Evolutionary conservation across 495 filamentous ascomycete species (phyloP).

Genomic region (Penicillium subrubescens): DNA sequence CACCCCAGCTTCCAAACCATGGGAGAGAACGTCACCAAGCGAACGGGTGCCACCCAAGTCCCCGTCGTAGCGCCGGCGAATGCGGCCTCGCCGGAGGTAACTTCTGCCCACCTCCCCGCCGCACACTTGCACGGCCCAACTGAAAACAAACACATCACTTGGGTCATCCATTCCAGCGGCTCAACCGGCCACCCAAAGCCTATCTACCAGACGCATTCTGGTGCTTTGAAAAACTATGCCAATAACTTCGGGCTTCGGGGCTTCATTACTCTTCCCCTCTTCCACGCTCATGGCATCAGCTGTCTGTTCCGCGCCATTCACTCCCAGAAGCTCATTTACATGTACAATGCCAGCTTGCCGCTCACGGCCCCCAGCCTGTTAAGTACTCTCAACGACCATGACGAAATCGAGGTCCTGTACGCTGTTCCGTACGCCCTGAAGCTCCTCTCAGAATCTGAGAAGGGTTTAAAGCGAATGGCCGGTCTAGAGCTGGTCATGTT

Average conservation of each 20-base stretch:
- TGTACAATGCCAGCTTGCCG: neutral
- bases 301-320: conserved; percentile 50
- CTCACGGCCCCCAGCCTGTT: neutral
- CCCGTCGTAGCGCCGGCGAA: neutral
- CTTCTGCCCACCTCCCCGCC: neutral
- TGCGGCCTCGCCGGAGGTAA: neutral
- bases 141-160: neutral
- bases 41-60: neutral
- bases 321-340: neutral
- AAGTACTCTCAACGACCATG: neutral
- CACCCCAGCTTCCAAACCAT: neutral
- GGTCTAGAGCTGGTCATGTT: conserved; percentile 49
- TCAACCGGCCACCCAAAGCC: conserved; percentile 28
- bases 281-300: conserved; percentile 53
- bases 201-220: conserved; percentile 44
- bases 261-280: conserved; percentile 56
- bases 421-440: neutral
- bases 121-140: neutral
- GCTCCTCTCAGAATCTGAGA: neutral
- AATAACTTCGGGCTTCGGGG: conserved; percentile 41
- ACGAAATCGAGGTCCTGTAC: neutral
- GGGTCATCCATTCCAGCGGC: neutral
- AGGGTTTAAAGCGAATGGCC: conserved; percentile 30
- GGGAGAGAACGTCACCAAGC: neutral
- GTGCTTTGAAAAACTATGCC: conserved; percentile 42